A percentile compares a stretch with the other conserved stretches of the same genome.
Evolutionary conservation across 2,329 filamentous ascomycete species (phyloP).

Genomic region (Fusarium setosum): DNA sequence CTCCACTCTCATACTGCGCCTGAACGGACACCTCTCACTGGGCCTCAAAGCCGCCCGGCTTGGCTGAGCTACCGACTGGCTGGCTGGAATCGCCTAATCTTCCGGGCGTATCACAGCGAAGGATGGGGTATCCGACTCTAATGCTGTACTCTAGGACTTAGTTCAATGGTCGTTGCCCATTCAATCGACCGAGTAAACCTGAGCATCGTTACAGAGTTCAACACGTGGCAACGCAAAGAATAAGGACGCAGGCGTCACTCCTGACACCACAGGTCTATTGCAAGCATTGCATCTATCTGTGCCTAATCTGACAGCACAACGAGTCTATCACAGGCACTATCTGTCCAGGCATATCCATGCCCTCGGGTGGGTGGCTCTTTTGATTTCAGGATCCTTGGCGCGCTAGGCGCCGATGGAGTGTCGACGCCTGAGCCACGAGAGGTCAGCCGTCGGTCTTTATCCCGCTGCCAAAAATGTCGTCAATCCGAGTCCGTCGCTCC

Average conservation of each 20-base stretch:
- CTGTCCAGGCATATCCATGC: conserved; percentile 2
- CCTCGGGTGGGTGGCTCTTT: neutral
- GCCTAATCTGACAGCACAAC: conserved; percentile 13
- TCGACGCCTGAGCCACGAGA: too few species aligned
- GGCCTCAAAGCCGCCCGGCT: neutral
- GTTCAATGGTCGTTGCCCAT: neutral
- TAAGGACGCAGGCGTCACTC: neutral
- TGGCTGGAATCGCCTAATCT: neutral
- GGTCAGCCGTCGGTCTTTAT: conserved; percentile 36
- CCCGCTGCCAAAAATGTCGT: conserved; percentile 68
- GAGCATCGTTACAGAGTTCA: neutral
- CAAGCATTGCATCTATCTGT: neutral
- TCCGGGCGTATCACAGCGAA: neutral
- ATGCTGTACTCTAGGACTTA: neutral
- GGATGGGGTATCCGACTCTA: neutral
- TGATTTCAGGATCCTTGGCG: conserved; percentile 16
- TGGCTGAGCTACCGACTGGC: conserved; percentile 4
- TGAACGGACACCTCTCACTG: conserved; percentile 5
- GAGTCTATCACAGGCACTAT: conserved; percentile 19
- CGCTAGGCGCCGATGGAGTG: conserved; percentile 8
- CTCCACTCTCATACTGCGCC: conserved; percentile 1
- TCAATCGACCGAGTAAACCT: neutral
- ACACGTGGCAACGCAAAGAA: conserved; percentile 13
- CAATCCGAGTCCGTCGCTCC: conserved; percentile 65
- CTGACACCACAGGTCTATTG: conserved; percentile 5